Percentiles rank a stretch among this genome's conserved stretches.
Evolutionary conservation across 2,329 filamentous ascomycete genomes (phyloP).

Genomic region (Phaeosphaeriaceae sp.): DNA sequence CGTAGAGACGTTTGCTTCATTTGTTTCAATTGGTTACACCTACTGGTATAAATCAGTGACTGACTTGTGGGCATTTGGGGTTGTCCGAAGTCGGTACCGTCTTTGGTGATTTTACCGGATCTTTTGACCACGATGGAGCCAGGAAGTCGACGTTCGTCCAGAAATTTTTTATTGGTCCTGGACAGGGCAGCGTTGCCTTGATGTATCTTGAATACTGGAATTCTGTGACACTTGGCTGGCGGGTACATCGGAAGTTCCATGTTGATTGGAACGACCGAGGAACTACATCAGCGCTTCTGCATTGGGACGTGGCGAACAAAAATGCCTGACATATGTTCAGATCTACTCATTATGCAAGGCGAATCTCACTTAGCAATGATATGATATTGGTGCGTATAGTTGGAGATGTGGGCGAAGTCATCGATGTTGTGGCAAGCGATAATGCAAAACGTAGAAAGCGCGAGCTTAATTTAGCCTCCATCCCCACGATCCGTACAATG

Average conservation of each 20-base stretch:
- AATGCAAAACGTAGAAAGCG: not conserved
- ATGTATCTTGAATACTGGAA: not conserved
- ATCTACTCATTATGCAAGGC: not conserved
- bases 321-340: not conserved
- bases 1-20: too few relatives aligned
- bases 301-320: not conserved
- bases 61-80: too few relatives aligned
- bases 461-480: not conserved
- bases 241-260: not conserved
- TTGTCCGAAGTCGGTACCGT: too few relatives aligned
- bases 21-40: too few relatives aligned
- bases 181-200: too few relatives aligned
- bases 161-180: too few relatives aligned
- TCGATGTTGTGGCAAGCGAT: not conserved
- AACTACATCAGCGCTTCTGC: too few relatives aligned
- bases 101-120: too few relatives aligned
- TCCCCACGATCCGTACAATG: not conserved
- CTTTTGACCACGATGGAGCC: too few relatives aligned
- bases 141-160: too few relatives aligned
- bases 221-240: not conserved
- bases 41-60: too few relatives aligned
- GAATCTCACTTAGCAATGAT: not conserved
- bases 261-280: too few relatives aligned
- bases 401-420: not conserved
- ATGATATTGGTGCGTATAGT: not conserved